Evolutionary conservation across 176 grass and related monocot genomes (phyloP).

Genomic region (Zoysia japonica): DNA sequence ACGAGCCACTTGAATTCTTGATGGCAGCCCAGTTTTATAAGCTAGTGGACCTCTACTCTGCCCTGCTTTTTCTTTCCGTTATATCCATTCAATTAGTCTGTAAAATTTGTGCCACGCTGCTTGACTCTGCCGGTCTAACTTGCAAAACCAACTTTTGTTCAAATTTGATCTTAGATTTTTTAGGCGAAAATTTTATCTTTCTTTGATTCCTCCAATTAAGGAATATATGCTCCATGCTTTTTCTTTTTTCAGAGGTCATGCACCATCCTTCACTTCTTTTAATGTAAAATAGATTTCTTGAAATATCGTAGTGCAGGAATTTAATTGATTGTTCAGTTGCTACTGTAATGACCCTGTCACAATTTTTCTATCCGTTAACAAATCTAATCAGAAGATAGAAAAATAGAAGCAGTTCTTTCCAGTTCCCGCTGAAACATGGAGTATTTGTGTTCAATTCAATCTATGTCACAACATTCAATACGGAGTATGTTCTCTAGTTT

Average conservation of each 20-base stretch:
- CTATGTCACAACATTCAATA: neutral
- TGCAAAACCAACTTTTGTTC: neutral
- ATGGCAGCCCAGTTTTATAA: neutral
- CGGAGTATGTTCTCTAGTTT: neutral
- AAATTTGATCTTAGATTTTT: neutral
- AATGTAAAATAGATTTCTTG: neutral
- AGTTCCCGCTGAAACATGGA: neutral
- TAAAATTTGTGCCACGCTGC: neutral
- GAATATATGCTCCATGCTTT: neutral
- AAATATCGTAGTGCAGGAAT: neutral
- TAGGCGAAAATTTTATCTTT: too few species aligned
- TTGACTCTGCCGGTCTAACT: neutral
- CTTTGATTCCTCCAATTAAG: constrained; percentile 13
- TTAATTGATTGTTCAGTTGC: neutral
- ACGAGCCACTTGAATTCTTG: neutral
- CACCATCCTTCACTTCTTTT: neutral
- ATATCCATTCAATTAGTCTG: neutral
- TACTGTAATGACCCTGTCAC: neutral
- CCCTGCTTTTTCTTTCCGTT: neutral
- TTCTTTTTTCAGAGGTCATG: neutral
- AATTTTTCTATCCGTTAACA: neutral
- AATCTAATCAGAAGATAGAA: neutral
- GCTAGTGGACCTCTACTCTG: neutral
- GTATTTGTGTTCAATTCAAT: constrained; percentile 2
- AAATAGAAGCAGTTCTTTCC: neutral